A percentile compares a stretch with the other conserved stretches of the same genome.
These are phyloP conservation scores for Picochlorum sp. DNA, from an alignment of 139 green algal genomes.

Conservation along the genomic window DNA sequence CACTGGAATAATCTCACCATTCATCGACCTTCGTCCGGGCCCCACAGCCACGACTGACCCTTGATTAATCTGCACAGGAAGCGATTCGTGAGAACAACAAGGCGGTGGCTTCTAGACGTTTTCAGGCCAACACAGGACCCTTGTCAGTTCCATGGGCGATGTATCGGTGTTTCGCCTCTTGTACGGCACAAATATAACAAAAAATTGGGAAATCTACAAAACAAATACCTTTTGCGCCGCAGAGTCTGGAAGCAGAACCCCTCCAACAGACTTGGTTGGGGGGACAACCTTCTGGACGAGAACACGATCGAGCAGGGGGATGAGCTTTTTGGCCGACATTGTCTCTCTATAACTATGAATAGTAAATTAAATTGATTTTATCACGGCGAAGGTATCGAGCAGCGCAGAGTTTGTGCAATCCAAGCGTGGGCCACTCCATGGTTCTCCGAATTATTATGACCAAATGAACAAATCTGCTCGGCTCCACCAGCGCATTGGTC, in stretches of 20 bases:
- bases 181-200: not conserved
- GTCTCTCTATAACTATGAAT: not conserved
- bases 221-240: constrained; percentile 33
- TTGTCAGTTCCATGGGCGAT: not conserved
- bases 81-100: not conserved
- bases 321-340: constrained; percentile 30
- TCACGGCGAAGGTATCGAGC: not conserved
- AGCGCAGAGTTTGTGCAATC: no score
- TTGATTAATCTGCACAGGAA: constrained; percentile 72
- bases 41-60: constrained; percentile 85
- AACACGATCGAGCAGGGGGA: constrained; percentile 70
- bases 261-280: constrained; percentile 71
- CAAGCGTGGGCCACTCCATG: no score
- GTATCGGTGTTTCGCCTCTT: not conserved
- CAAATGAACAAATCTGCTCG: not conserved
- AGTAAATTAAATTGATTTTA: constrained; percentile 1
- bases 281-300: constrained; percentile 81
- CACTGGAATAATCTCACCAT: constrained; percentile 47
- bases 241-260: constrained; percentile 87
- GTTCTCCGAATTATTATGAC: not conserved
- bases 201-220: not conserved
- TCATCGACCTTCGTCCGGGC: constrained; percentile 55
- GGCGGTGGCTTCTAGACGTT: not conserved
- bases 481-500: not conserved
- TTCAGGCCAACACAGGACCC: not conserved